Evolutionary conservation across 2,329 filamentous ascomycete genomes (phyloP).

Genomic region (Aspergillus bombycis): DNA sequence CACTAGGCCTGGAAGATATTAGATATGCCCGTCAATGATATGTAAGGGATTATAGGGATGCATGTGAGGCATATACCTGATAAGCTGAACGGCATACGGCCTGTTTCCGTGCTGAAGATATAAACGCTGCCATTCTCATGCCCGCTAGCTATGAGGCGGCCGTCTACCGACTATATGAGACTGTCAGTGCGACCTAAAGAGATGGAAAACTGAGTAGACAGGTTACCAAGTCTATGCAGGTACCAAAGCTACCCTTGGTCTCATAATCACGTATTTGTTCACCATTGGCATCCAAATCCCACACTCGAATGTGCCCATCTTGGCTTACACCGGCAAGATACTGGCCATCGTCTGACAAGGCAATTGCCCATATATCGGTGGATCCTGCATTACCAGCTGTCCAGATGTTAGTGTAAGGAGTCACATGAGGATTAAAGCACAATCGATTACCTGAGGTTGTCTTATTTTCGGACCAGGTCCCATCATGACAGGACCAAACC

Average conservation of each 20-base stretch:
- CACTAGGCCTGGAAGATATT: constrained; percentile 66
- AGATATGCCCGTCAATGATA: constrained; percentile 14
- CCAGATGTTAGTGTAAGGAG: constrained; percentile 5
- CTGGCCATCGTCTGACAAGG: constrained; percentile 79
- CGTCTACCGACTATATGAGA: constrained; percentile 64
- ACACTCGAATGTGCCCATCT: constrained; percentile 86
- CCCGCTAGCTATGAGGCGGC: constrained; percentile 83
- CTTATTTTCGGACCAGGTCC: constrained; percentile 57
- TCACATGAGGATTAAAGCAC: constrained; percentile 1
- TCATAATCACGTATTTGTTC: constrained; percentile 80
- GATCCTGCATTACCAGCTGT: constrained; percentile 53
- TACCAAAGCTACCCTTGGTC: constrained; percentile 89
- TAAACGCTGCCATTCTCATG: constrained; percentile 92
- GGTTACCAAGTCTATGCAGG: constrained; percentile 76
- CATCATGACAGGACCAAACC: constrained; percentile 70
- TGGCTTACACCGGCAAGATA: constrained; percentile 86
- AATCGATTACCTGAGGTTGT: constrained; percentile 46
- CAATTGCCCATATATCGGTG: constrained; percentile 83
- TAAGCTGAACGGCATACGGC: constrained; percentile 81
- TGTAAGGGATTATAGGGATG: not conserved
- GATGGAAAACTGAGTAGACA: constrained; percentile 9
- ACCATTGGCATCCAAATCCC: constrained; percentile 65
- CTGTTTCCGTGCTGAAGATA: constrained; percentile 91
- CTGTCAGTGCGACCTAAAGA: constrained; percentile 16
- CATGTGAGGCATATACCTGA: constrained; percentile 60